Evolutionary conservation across 139 green algal species (phyloP).

Genomic region (Zygnema circumcarinatum): DNA sequence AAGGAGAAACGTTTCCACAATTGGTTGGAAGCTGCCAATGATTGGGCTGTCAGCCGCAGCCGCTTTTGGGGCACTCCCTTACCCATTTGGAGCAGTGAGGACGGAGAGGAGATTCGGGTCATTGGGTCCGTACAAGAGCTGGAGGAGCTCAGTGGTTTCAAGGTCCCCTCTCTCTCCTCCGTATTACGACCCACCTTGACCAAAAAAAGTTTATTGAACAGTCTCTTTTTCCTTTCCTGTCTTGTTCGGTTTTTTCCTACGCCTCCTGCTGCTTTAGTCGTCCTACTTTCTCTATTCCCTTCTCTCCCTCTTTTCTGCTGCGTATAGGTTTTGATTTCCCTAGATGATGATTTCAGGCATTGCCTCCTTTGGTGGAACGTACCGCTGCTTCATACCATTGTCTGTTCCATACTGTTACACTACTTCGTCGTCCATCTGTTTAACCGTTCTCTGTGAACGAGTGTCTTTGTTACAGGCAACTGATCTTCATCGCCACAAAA

Average conservation of each 20-base stretch:
- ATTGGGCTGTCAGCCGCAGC: constrained; percentile 86
- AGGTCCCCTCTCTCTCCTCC: constrained; percentile 64
- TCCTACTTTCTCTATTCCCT: neutral
- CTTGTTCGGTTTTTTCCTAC: neutral
- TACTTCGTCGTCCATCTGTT: too few relatives aligned
- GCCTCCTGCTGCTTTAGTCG: neutral
- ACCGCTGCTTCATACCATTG: too few relatives aligned
- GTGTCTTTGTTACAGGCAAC: too few relatives aligned
- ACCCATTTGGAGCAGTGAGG: constrained; percentile 84
- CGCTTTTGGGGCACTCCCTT: constrained; percentile 98
- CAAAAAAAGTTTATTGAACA: neutral
- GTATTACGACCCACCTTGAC: too few relatives aligned
- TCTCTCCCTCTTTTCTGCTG: neutral
- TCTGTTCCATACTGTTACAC: too few relatives aligned
- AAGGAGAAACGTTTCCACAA: constrained; percentile 98
- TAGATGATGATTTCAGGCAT: too few relatives aligned
- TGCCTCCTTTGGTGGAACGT: too few relatives aligned
- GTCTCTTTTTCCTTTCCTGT: constrained; percentile 6
- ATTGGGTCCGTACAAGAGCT: constrained; percentile 89
- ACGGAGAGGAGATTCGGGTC: constrained; percentile 85
- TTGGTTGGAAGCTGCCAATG: constrained; percentile 94
- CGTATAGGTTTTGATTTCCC: too few relatives aligned
- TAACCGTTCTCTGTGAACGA: too few relatives aligned
- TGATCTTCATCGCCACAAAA: constrained; percentile 97
- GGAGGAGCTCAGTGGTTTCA: constrained; percentile 82